Evolutionary conservation across 805 yeast species (phyloP), one percentile per base, ranked within the genome.

Genomic region (Wickerhamomyces chaumierensis): DNA sequence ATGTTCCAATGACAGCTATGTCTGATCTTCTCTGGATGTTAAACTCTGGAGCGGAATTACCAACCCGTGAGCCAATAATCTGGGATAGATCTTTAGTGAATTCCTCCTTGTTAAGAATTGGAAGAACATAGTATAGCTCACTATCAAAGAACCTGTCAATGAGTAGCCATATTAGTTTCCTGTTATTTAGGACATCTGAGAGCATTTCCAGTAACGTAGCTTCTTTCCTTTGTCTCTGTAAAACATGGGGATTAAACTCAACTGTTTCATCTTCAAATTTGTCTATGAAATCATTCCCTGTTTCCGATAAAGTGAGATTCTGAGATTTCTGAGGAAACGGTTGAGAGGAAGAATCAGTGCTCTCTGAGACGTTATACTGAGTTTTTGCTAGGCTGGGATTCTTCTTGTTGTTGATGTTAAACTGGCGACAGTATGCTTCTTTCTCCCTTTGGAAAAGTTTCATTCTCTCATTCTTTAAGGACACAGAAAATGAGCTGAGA

Each of bases 101-200:
- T 12, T 48, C 52, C 0, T 40, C 36, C 29, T 27, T 46, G 19
- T 47, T 51, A 14, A 52, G n/a, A 8, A 51, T 18, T 9, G 58
- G 49, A 14, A 47, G 35, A 6, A 48, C 14, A 23, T 47, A 28
- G 29, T 40, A 44, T 11, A 49, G 18, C 31, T 51, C 56, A 2
- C 51, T 48, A 6, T 43, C 42, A 31, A 53, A 53, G 34, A 46
- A 53, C 31, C 37, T 40, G 20, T 52, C 58, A 17, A 53, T 36
- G 4, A 52, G 36, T 7, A 46, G 3, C 58, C 58, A 53, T 2
- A 49, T 40, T 12, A 53, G 36, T 29, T 42, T 53, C 4, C 27
- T 19, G 35, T 53, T 52, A 3, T 16, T 37, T 1, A 53, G n/a
- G 13, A 36, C 29, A 1, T 18, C 15, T 14, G 41, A 40, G 6